Evolutionary conservation across 192 early-diverging fungal genomes (phyloP), one percentile per base, ranked within the genome.

Genomic region (Chytriomyces hyalinus): DNA sequence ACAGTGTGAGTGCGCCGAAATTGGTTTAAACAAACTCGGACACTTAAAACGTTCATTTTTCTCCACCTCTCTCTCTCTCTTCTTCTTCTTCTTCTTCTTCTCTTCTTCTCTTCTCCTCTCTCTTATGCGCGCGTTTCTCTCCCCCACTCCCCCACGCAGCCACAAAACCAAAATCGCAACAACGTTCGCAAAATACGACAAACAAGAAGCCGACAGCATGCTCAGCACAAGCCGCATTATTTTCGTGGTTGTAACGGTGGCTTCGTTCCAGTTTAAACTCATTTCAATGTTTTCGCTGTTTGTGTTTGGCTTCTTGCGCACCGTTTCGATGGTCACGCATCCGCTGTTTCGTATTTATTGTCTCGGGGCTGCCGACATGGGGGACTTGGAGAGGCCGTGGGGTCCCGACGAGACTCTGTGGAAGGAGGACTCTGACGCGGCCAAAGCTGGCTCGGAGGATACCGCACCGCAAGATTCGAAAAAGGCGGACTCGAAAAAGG

Each of bases 271-370:
- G 64, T 44, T 75, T 11, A 9, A 75, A 63, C 26, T 75, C 45
- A n/a, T 75, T 11, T 60, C 73, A 6, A 36, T 15, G 7, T 60
- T 65, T 49, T 64, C 73, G 13, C 22, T 75, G 17, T 17, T 75
- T 11, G 49, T 75, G 46, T 47, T 75, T 15, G 73, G 73, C 6
- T 10, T 75, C 47, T 49, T 75, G 73, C 61, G 73, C 24, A 15
- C 20, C 8, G 49, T 50, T 13, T 24, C 64, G 11, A 49, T 66
- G 6, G 44, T 36, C 5, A 75, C 73, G n/a, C 2, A 66, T 43
- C 73, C 73, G 24, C 64, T 75, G 45, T 75, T 75, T 53, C 28
- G 28, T 17, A 53, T 75, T 44, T 75, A 75, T 53, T 43, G 64
- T 15, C 36, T 75, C 6, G 49, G 64, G 5, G 10, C 6, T 15